Evolutionary conservation across 2,329 filamentous ascomycete species (phyloP), one percentile per base, ranked within the genome.

Genomic region (Talaromyces verruculosus): DNA sequence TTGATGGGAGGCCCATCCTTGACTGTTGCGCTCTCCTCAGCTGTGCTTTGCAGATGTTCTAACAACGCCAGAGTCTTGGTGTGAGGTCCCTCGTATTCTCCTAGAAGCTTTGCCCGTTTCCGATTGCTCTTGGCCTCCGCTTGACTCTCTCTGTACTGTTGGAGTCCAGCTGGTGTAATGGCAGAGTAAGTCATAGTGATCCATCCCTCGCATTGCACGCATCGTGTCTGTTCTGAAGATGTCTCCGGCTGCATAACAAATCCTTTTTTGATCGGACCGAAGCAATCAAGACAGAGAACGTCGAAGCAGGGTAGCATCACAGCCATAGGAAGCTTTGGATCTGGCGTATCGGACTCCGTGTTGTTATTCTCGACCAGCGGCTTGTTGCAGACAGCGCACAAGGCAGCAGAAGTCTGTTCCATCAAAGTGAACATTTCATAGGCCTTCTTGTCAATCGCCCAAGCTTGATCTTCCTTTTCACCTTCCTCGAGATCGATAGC

Each of bases 401-500:
- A 78, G 74, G 96, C 91, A 28, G 86, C 86, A 68, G 91, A 90
- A 0, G 90, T 92, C 72, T 97, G 91, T 69, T 89, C 87, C 85
- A 97, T 91, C 58, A 97, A 82, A 41, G 88, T 87, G 69, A 96
- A 90, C 82, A 93, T 92, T 72, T 94, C 90, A 72, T 96, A 96
- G 0, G 92, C 92, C 75, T 92, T 89, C 66, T 87, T 86, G 57
- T 90, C 84, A 6, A 85, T 86, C 25, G 93, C 76, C n/a, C 58
- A 82, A 15, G 82, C 84, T 2, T 84, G 83, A 67, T 82, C 80
- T 5, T 85, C 84, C 8, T 89, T 87, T 5, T 89, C 88, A 49
- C 93, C 90, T 59, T 92, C 92, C 67, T 95, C 93, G 25, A 98
- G 84, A 71, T 96, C 91, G 72, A 99, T 96, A 2, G 95, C 91